phyloP scores from a whole-genome alignment of 2,329 filamentous ascomycete genomes.

The Monilinia fructigena region DNA sequence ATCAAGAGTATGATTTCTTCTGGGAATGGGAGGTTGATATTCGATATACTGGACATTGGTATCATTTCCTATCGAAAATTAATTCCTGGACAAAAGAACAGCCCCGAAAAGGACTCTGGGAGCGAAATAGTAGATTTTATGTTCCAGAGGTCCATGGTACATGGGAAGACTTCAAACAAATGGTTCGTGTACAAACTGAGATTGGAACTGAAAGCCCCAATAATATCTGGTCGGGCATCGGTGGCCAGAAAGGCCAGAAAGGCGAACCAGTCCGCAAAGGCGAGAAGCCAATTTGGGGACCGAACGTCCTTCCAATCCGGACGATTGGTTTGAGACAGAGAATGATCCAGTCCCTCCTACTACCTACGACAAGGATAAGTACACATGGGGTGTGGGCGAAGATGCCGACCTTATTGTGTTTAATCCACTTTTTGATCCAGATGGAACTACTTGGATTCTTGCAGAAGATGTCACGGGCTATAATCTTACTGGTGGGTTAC shows the following conservation, averaged over 20 bases:
- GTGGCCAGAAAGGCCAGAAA: constrained; percentile 40
- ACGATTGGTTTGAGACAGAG: constrained; percentile 70
- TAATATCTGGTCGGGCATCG: constrained; percentile 61
- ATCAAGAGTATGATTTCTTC: constrained; percentile 86
- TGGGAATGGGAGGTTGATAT: constrained; percentile 98
- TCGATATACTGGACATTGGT: constrained; percentile 85
- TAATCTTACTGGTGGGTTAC: constrained; percentile 62
- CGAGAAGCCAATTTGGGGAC: constrained; percentile 79
- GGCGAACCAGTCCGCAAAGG: constrained; percentile 40
- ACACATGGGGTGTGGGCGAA: constrained; percentile 84
- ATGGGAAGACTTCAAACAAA: constrained; percentile 78
- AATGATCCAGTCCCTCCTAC: constrained; percentile 73
- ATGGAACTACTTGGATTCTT: constrained; percentile 80
- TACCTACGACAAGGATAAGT: constrained; percentile 73
- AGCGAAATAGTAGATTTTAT: constrained; percentile 76
- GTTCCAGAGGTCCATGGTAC: constrained; percentile 71
- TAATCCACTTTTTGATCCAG: constrained; percentile 88
- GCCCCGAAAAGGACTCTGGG: constrained; percentile 78
- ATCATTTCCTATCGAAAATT: constrained; percentile 68
- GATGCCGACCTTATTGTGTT: constrained; percentile 90
- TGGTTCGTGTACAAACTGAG: constrained; percentile 73
- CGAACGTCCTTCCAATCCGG: constrained; percentile 62
- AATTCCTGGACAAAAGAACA: constrained; percentile 68
- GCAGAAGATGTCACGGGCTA: constrained; percentile 82
- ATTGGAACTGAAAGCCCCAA: constrained; percentile 64